These are phyloP conservation scores for Phytophthora citrophthora DNA, from an alignment of 352 stramenopile genomes.

Conservation along the genomic window DNA sequence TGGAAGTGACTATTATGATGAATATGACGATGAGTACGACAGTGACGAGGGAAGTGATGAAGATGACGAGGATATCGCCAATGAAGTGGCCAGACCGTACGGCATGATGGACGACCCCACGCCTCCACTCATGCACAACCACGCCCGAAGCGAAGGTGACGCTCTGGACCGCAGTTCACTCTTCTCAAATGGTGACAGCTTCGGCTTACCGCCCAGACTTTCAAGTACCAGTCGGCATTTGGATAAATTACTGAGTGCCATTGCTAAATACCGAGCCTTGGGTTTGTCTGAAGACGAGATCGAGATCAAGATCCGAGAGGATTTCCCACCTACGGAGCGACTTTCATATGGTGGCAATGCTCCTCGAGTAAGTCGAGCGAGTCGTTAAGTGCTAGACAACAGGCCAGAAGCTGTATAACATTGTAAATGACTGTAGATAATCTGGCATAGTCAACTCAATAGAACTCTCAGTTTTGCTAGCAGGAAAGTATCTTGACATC, in stretches of 20 bases:
- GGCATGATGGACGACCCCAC: conserved; percentile 36
- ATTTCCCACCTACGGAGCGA: conserved; percentile 65
- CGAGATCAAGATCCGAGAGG: conserved; percentile 63
- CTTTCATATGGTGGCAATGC: conserved; percentile 28
- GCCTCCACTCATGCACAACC: conserved; percentile 34
- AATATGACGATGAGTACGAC: conserved; percentile 53
- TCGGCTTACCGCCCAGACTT: conserved; percentile 60
- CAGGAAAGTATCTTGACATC: background rate
- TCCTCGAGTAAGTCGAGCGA: conserved; percentile 21
- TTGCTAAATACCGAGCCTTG: conserved; percentile 65
- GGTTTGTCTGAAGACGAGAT: conserved; percentile 73
- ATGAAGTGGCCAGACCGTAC: conserved; percentile 72
- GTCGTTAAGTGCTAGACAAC: conserved; percentile 22
- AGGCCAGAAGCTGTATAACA: conserved; percentile 24
- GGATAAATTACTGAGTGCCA: conserved; percentile 64
- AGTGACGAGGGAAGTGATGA: conserved; percentile 44
- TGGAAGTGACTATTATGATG: conserved; percentile 51
- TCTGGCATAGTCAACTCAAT: conserved; percentile 22
- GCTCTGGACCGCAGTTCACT: conserved; percentile 47
- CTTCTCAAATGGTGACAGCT: conserved; percentile 59
- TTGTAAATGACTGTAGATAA: conserved; percentile 42
- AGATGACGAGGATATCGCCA: conserved; percentile 78
- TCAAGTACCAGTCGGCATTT: conserved; percentile 68
- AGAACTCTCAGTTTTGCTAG: conserved; percentile 29
- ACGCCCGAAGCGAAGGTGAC: conserved; percentile 33